These are phyloP conservation scores for Albugo candida DNA, from an alignment of 352 stramenopile species.

Conservation along the genomic window DNA sequence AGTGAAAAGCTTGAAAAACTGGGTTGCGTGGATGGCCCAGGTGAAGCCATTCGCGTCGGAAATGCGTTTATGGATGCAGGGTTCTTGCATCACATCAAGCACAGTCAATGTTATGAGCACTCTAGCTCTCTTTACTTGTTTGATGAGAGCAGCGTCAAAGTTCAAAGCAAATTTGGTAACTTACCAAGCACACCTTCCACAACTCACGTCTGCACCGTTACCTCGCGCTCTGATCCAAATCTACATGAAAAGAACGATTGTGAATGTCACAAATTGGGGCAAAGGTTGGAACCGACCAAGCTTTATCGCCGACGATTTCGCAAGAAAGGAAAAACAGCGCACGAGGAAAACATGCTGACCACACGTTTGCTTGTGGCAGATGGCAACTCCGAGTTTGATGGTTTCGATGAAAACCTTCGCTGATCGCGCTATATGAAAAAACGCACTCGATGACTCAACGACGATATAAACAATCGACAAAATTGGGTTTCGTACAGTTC, in stretches of 20 bases:
- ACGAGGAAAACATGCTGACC: constrained; percentile 18
- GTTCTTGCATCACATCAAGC: constrained; percentile 22
- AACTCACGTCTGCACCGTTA: no score
- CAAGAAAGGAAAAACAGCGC: constrained; percentile 14
- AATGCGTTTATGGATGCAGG: constrained; percentile 30
- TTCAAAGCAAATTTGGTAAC: background rate
- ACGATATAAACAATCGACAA: no score
- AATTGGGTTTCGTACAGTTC: no score
- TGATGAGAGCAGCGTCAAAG: constrained; percentile 21
- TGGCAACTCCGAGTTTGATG: background rate
- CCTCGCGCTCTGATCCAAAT: background rate
- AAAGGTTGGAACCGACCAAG: background rate
- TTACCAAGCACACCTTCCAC: background rate
- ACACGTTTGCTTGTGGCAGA: background rate
- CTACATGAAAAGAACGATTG: constrained; percentile 9
- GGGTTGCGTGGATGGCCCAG: constrained; percentile 5
- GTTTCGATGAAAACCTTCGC: background rate
- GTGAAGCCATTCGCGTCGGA: constrained; percentile 20
- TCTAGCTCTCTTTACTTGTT: constrained; percentile 25
- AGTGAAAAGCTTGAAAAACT: constrained; percentile 19
- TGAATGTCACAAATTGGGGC: constrained; percentile 10
- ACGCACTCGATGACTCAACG: no score
- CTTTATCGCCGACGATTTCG: constrained; percentile 11
- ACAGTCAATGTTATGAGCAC: constrained; percentile 16
- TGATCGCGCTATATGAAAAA: no score